Evolutionary conservation across 768 basidiomycete genomes (phyloP).

Genomic region (Rhizopogon vinicolor): DNA sequence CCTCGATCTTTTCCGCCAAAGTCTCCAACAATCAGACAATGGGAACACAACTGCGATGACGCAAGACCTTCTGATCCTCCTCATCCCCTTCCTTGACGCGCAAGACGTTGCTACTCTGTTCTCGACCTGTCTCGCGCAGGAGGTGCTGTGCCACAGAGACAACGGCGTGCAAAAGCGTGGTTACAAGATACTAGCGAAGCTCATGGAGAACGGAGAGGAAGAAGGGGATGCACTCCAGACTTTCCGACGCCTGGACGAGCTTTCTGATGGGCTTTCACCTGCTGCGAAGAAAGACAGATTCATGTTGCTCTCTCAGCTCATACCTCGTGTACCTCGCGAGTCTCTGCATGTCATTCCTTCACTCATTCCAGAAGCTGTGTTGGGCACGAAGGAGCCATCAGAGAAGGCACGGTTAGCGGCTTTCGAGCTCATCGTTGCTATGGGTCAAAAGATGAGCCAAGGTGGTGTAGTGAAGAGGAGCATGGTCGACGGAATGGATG

Average conservation of each 20-base stretch:
- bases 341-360: slow-evolving; percentile 82
- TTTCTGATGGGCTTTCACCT: slow-evolving; percentile 60
- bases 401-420: slow-evolving; percentile 87
- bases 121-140: slow-evolving; percentile 58
- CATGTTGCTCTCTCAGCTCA: slow-evolving; percentile 62
- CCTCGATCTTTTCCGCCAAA: slow-evolving; percentile 61
- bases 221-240: slow-evolving; percentile 50
- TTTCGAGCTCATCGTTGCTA: slow-evolving; percentile 84
- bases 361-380: slow-evolving; percentile 88
- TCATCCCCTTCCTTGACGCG: slow-evolving; percentile 69
- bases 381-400: slow-evolving; percentile 96
- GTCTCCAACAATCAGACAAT: slow-evolving; percentile 40
- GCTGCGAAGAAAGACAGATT: slow-evolving; percentile 96
- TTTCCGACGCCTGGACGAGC: slow-evolving; percentile 60
- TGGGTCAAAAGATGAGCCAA: slow-evolving; percentile 88
- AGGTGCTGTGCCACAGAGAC: slow-evolving; percentile 72
- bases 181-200: slow-evolving; percentile 79
- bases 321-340: slow-evolving; percentile 62
- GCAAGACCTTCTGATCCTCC: slow-evolving; percentile 80
- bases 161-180: slow-evolving; percentile 93
- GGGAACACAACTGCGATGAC: slow-evolving; percentile 57
- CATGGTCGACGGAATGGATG: slow-evolving; percentile 81
- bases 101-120: slow-evolving; percentile 63
- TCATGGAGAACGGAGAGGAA: slow-evolving; percentile 63
- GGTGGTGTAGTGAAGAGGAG: slow-evolving; percentile 81